Evolutionary conservation across 352 stramenopile species (phyloP).

Genomic region (Pythium aristosporum): DNA sequence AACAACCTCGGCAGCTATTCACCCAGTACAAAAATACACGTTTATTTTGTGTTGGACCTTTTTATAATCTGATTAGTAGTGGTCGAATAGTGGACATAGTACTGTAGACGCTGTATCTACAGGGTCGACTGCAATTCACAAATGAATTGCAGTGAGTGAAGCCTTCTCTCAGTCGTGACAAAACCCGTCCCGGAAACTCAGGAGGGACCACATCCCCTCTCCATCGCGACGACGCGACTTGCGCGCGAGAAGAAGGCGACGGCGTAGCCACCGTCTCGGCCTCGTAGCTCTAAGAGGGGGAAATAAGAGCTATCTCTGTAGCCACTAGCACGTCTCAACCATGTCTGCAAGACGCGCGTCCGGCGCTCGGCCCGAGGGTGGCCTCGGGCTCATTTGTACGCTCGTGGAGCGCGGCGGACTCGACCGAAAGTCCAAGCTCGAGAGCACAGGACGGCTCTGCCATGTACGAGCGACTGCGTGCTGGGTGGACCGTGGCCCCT

Average conservation of each 20-base stretch:
- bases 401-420: slow-evolving; percentile 81
- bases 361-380: slow-evolving; percentile 41
- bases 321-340: neutral
- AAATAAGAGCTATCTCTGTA: too few species aligned
- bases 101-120: slow-evolving; percentile 6
- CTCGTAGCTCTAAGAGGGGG: too few species aligned
- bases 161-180: slow-evolving; percentile 17
- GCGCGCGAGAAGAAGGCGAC: too few species aligned
- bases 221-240: neutral
- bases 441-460: slow-evolving; percentile 80
- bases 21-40: neutral
- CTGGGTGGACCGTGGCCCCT: neutral
- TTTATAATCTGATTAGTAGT: too few species aligned
- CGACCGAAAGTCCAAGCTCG: slow-evolving; percentile 87
- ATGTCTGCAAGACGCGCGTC: slow-evolving; percentile 40
- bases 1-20: slow-evolving; percentile 5
- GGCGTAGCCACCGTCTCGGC: too few species aligned
- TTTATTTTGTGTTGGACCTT: too few species aligned
- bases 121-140: slow-evolving; percentile 16
- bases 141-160: slow-evolving; percentile 22
- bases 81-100: slow-evolving; percentile 3
- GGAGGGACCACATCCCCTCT: neutral
- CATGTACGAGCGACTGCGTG: slow-evolving; percentile 27
- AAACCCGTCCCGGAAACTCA: slow-evolving; percentile 20
- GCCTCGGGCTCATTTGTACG: slow-evolving; percentile 75